Base-by-base conservation (phyloP, 805 yeast genomes). In the Tetrapisispora namnaoensis region DNA sequence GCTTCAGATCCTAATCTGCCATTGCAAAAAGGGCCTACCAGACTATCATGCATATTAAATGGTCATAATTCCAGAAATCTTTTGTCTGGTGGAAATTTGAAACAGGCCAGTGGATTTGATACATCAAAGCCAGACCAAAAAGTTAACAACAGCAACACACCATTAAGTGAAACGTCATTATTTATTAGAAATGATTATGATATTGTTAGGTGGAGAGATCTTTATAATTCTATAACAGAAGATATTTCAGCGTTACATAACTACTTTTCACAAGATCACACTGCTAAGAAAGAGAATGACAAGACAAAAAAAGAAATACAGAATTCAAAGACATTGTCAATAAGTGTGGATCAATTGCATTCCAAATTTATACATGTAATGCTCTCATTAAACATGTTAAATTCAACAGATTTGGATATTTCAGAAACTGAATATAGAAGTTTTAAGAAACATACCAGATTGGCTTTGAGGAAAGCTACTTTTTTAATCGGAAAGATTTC, bases 231-330 rank as follows among this genome's bases (percentile, higher is more conserved):
- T 28, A 13, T 30, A 18, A 17, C 30, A 24, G 37, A 42, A 8
- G 30, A 32, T 14, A 32, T 42, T 5, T 8, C 4, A 9, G 6
- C 10, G 14, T 18, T 42, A 30, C 18, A 18, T 8, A 32, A 42
- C 4, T 42, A 18, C 32, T 42, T 18, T n/a, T 17, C 21, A 28
- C 21, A 30, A 13, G 17, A 40, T 20, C 17, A 22, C 4, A 20
- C 42, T 40, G 40, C 11, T 10, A 17, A 34, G 4, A 18, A 34
- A 6, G 13, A n/a, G 18, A 13, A n/a, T 18, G 75, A 76, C 30
- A 65, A 70, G 5, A 63, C 75, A 6, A 58, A 61, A 37, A 73
- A 95, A 59, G 96, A 37, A 37, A 9, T 41, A 5, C 2, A 10
- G 5, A 16, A 28, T 3, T 24, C 44, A 6, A 5, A 5, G 4